Conservation (phyloP, 352 stramenopile genomes). For the Globisporangium mamillatum region DNA sequence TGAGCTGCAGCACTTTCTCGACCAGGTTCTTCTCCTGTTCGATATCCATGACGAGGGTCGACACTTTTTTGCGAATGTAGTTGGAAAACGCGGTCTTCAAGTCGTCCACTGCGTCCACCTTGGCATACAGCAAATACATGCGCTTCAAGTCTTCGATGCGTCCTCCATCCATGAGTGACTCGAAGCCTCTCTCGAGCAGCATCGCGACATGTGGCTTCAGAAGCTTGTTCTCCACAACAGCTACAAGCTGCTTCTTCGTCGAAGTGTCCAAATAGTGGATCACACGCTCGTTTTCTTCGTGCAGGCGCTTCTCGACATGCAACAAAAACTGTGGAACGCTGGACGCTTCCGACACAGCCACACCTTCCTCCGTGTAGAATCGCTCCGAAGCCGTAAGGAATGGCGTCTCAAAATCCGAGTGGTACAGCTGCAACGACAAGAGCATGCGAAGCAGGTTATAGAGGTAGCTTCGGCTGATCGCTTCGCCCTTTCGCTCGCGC, state of each 20-base stretch:
- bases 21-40: conserved; percentile 89
- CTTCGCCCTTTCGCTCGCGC: conserved; percentile 83
- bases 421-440: conserved; percentile 80
- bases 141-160: conserved; percentile 83
- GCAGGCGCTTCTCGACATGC: conserved; percentile 85
- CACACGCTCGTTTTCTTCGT: conserved; percentile 77
- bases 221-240: conserved; percentile 79
- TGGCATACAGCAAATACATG: conserved; percentile 82
- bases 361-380: conserved; percentile 87
- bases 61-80: conserved; percentile 80
- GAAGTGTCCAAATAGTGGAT: conserved; percentile 73
- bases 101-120: conserved; percentile 69
- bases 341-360: conserved; percentile 44
- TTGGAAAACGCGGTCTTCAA: conserved; percentile 63
- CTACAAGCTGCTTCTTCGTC: conserved; percentile 68
- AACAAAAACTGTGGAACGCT: conserved; percentile 85
- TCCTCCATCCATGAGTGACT: conserved; percentile 78
- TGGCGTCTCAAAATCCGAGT: conserved; percentile 78
- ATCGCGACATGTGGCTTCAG: conserved; percentile 78
- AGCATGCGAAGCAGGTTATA: conserved; percentile 86
- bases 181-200: conserved; percentile 86
- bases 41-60: conserved; percentile 69
- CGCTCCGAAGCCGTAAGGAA: conserved; percentile 85
- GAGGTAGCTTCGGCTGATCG: conserved; percentile 80
- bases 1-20: conserved; percentile 86